Evolutionary conservation across 1,284 basidiomycete genomes (phyloP).

Genomic region (Heterobasidion parviporum): DNA sequence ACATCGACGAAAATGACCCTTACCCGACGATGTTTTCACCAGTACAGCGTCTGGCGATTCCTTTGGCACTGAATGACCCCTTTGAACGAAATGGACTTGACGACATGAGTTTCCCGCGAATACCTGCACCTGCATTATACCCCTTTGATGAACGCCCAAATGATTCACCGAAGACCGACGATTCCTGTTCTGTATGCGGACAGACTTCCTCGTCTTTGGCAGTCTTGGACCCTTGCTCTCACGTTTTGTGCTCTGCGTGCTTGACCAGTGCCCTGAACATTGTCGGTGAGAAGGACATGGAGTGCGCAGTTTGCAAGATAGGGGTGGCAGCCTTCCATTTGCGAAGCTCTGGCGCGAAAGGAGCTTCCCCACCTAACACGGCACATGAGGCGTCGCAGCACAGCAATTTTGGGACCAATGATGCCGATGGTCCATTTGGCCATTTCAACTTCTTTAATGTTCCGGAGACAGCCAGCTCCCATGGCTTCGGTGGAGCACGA

Average conservation of each 20-base stretch:
- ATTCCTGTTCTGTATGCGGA: conserved; percentile 44
- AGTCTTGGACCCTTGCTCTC: conserved; percentile 61
- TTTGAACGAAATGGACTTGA: conserved; percentile 20
- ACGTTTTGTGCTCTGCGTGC: conserved; percentile 69
- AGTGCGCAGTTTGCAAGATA: conserved; percentile 65
- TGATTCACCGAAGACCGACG: conserved; percentile 2
- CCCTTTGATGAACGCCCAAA: not conserved
- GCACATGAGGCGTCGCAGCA: conserved; percentile 5
- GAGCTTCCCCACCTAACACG: not conserved
- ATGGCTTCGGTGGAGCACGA: not conserved
- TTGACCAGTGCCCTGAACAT: conserved; percentile 77
- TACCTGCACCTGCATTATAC: conserved; percentile 5
- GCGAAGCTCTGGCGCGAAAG: conserved; percentile 14
- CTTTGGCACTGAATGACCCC: conserved; percentile 24
- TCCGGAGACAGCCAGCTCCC: conserved; percentile 7
- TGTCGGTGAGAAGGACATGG: conserved; percentile 78
- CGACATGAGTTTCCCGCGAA: conserved; percentile 14
- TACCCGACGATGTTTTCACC: conserved; percentile 37
- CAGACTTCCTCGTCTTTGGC: conserved; percentile 41
- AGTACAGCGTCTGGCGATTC: conserved; percentile 22
- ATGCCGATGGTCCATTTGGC: conserved; percentile 6
- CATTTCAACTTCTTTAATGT: conserved; percentile 12
- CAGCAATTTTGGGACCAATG: conserved; percentile 2
- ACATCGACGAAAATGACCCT: conserved; percentile 64
- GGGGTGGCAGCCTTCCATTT: conserved; percentile 64